Evolutionary conservation across 768 basidiomycete species (phyloP).

Genomic region (Mycena polygramma): DNA sequence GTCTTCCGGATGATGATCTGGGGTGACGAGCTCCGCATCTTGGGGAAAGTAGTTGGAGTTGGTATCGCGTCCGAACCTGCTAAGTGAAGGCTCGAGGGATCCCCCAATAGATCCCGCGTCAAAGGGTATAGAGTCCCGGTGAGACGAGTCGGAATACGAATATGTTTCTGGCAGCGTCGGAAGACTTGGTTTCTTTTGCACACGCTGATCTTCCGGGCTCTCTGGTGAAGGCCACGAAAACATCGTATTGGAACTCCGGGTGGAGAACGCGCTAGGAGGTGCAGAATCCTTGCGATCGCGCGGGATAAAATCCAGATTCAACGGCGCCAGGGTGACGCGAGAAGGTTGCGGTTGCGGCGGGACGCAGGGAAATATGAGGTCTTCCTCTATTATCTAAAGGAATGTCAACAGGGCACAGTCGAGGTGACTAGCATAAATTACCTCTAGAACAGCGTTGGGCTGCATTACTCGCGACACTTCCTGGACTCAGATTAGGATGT

Average conservation of each 20-base stretch:
- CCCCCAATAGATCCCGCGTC: conserved; percentile 31
- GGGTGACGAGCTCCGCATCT: conserved; percentile 30
- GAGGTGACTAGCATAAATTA: conserved; percentile 43
- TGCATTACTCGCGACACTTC: conserved; percentile 77
- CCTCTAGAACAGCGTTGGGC: conserved; percentile 75
- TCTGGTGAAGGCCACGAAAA: conserved; percentile 41
- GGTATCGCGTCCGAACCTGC: conserved; percentile 25
- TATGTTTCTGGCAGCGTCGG: conserved; percentile 42
- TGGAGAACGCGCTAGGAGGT: conserved; percentile 39
- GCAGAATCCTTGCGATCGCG: conserved; percentile 39
- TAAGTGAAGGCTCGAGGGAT: conserved; percentile 34
- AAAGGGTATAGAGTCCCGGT: conserved; percentile 32
- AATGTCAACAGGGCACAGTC: conserved; percentile 12
- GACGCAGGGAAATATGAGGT: conserved; percentile 74
- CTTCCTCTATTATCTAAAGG: conserved; percentile 80
- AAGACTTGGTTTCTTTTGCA: conserved; percentile 41
- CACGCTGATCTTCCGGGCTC: conserved; percentile 36
- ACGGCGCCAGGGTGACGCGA: conserved; percentile 35
- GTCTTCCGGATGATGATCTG: conserved; percentile 63
- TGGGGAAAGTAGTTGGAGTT: conserved; percentile 29
- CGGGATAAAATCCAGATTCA: conserved; percentile 33
- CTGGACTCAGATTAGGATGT: conserved; percentile 50
- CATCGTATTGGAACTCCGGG: conserved; percentile 42
- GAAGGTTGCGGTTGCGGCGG: conserved; percentile 38
- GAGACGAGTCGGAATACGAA: conserved; percentile 28